phyloP scores from a whole-genome alignment of 1,139 yeast species.

The Entelexis sorbosivorans region DNA sequence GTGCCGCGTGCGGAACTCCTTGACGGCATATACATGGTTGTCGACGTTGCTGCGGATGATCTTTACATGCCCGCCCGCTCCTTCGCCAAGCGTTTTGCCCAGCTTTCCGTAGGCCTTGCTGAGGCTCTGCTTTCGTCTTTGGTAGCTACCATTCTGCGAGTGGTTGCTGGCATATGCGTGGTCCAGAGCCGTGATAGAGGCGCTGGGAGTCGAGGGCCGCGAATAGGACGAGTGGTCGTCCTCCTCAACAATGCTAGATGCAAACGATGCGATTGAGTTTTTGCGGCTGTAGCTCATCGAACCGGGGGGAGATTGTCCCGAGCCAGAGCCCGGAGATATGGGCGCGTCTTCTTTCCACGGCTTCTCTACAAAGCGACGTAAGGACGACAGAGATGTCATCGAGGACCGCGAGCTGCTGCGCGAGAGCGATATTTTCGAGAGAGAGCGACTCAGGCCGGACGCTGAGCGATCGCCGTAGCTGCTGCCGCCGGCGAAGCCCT shows the following conservation, averaged over 20 bases:
- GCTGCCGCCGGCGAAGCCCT: not conserved
- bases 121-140: slow-evolving; percentile 10
- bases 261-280: slow-evolving; percentile 13
- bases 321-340: slow-evolving; percentile 13
- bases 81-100: slow-evolving; percentile 86
- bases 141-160: not conserved
- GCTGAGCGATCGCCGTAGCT: slow-evolving; percentile 5
- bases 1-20: slow-evolving; percentile 74
- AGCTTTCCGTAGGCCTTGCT: slow-evolving; percentile 62
- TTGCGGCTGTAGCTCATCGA: slow-evolving; percentile 15
- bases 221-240: slow-evolving; percentile 3
- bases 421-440: slow-evolving; percentile 21
- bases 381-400: slow-evolving; percentile 29
- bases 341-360: slow-evolving; percentile 23
- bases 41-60: slow-evolving; percentile 60
- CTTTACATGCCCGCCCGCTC: slow-evolving; percentile 90
- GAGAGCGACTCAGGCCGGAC: slow-evolving; percentile 18
- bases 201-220: slow-evolving; percentile 3
- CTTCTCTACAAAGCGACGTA: slow-evolving; percentile 23
- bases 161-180: slow-evolving; percentile 11
- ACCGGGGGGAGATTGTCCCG: slow-evolving; percentile 5
- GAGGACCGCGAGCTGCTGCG: slow-evolving; percentile 31
- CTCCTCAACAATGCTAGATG: slow-evolving; percentile 11
- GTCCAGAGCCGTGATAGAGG: slow-evolving; percentile 13
- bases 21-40: slow-evolving; percentile 73